Percentiles rank a stretch among this genome's conserved stretches.
These are phyloP conservation scores for Mycena albidolilacea DNA, from an alignment of 768 basidiomycete species.

Conservation along the genomic window DNA sequence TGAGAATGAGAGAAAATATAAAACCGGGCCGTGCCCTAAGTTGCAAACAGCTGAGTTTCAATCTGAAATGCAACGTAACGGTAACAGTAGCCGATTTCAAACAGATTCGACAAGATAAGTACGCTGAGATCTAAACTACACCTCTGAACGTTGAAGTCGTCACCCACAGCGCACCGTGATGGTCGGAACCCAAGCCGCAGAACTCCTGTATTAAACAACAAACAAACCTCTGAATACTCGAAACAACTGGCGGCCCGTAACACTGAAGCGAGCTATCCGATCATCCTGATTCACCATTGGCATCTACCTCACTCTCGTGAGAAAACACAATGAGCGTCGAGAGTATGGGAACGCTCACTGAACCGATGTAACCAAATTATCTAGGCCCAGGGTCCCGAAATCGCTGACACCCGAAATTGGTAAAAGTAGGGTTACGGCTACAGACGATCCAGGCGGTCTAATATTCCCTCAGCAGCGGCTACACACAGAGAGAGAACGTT, in stretches of 20 bases:
- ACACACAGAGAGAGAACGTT: constrained; percentile 21
- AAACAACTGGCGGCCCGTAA: constrained; percentile 5
- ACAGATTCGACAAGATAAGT: no score
- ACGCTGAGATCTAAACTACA: no score
- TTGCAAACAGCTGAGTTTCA: no score
- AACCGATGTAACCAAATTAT: constrained; percentile 23
- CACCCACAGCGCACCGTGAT: no score
- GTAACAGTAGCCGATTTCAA: no score
- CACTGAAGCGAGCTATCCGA: constrained; percentile 24
- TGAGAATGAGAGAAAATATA: no score
- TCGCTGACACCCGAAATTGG: constrained; percentile 21
- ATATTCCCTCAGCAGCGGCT: constrained; percentile 23
- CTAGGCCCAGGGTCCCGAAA: constrained; percentile 18
- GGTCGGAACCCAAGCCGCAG: constrained; percentile 6
- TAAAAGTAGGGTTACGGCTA: constrained; percentile 16
- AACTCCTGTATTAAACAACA: constrained; percentile 2
- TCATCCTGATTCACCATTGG: constrained; percentile 32
- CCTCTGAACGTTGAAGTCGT: no score
- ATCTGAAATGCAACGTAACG: no score
- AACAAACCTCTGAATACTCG: constrained; percentile 9
- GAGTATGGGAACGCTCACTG: constrained; percentile 27
- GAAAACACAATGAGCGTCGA: constrained; percentile 24
- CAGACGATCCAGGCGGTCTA: constrained; percentile 19
- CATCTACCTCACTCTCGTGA: constrained; percentile 27
- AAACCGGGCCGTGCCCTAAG: no score